Percentiles rank a stretch among this genome's conserved stretches.
Evolutionary conservation across 83 land plant species (phyloP).

Genomic region (Picea abies): DNA sequence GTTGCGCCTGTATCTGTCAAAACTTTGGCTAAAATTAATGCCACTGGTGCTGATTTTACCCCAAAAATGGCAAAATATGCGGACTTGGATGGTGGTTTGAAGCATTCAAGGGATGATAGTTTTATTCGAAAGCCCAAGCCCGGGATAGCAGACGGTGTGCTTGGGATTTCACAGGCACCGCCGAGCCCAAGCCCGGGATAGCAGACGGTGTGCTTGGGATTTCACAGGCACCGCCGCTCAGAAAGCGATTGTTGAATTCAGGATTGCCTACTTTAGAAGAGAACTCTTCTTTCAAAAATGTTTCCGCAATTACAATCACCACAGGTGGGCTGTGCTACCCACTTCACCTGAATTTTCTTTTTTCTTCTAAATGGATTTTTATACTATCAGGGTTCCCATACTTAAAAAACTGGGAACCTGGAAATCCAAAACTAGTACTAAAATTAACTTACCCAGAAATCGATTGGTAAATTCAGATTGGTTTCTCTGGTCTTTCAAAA

Average conservation of each 20-base stretch:
- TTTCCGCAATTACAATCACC: neutral
- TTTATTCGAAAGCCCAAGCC: conserved; percentile 4
- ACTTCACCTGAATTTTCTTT: too few species aligned
- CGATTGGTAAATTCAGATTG: neutral
- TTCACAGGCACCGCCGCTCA: neutral
- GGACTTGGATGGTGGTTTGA: neutral
- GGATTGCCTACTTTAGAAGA: neutral
- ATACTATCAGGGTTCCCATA: too few species aligned
- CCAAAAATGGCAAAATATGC: neutral
- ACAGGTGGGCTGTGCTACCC: conserved; percentile 10
- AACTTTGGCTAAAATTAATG: neutral
- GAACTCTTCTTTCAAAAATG: neutral
- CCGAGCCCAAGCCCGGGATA: neutral
- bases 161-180: neutral
- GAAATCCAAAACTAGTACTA: too few species aligned
- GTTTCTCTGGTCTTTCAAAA: neutral
- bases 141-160: neutral
- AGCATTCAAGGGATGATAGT: neutral
- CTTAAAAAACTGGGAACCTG: too few species aligned
- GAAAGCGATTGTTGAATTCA: neutral
- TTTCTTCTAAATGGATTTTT: too few species aligned
- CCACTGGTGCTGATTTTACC: neutral
- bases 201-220: neutral
- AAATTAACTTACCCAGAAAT: neutral
- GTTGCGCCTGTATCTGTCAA: neutral